phyloP scores from a whole-genome alignment of 148 eudicot species.

The Polygonum aviculare region DNA sequence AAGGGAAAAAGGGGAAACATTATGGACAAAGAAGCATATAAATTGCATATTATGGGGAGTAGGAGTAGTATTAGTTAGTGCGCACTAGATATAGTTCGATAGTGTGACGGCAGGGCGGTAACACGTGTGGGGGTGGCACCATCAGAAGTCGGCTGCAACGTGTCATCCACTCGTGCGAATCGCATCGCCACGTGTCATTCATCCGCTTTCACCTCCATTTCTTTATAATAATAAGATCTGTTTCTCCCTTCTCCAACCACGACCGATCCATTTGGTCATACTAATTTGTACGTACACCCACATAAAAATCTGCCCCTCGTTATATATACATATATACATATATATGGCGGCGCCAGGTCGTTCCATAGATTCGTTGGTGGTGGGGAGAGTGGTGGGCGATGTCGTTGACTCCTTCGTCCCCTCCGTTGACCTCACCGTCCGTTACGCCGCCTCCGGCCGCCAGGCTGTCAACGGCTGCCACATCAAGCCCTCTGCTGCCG shows the following conservation, averaged over 20 bases:
- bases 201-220: neutral
- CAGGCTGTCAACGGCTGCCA: constrained; percentile 30
- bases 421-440: constrained; percentile 15
- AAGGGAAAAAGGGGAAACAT: too few species aligned
- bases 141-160: neutral
- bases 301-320: too few species aligned
- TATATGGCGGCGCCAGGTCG: constrained; percentile 1
- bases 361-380: constrained; percentile 28
- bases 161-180: neutral
- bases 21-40: too few species aligned
- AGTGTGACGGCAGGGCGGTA: too few species aligned
- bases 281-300: too few species aligned
- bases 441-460: constrained; percentile 20
- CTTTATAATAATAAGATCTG: neutral
- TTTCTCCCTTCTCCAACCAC: too few species aligned
- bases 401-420: constrained; percentile 39
- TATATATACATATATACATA: too few species aligned
- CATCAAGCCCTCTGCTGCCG: constrained; percentile 32
- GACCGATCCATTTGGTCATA: too few species aligned
- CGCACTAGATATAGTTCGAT: too few species aligned
- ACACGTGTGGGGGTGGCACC: neutral
- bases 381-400: constrained; percentile 38
- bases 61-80: too few species aligned
- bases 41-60: too few species aligned
- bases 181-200: neutral